These are phyloP conservation scores for Populus hybrid DNA, from an alignment of 441 rosid species.

Conservation along the genomic window DNA sequence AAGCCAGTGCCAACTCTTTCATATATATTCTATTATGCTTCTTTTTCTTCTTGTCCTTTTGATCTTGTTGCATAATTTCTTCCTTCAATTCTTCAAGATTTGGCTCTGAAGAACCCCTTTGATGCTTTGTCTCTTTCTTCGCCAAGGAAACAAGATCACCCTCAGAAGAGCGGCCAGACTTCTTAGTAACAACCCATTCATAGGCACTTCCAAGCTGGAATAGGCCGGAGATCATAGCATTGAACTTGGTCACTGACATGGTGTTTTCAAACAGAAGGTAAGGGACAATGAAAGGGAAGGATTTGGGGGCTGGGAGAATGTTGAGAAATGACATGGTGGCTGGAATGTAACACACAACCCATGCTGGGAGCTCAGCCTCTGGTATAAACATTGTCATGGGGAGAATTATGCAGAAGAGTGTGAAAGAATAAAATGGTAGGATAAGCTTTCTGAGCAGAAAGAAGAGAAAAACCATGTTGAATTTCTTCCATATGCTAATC, in stretches of 20 bases:
- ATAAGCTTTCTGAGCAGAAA: conserved; percentile 83
- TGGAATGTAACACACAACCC: conserved; percentile 97
- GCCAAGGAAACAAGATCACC: conserved; percentile 69
- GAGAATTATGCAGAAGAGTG: conserved; percentile 88
- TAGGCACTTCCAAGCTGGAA: conserved; percentile 96
- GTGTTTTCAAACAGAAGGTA: conserved; percentile 97
- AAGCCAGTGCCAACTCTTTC: conserved; percentile 80
- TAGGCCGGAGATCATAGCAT: conserved; percentile 91
- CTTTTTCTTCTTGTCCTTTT: conserved; percentile 22
- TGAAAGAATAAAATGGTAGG: conserved; percentile 94
- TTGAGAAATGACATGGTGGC: conserved; percentile 96
- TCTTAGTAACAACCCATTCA: conserved; percentile 96
- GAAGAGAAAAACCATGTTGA: conserved; percentile 89
- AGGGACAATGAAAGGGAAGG: conserved; percentile 92
- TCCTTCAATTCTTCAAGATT: conserved; percentile 50
- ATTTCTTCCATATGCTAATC: conserved; percentile 77
- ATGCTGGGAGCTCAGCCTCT: conserved; percentile 86
- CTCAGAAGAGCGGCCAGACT: conserved; percentile 89
- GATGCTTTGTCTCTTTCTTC: conserved; percentile 55
- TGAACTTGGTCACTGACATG: conserved; percentile 97
- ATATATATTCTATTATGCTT: conserved; percentile 79
- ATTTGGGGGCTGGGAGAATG: conserved; percentile 86
- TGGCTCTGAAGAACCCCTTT: conserved; percentile 52
- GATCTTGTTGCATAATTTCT: conserved; percentile 46
- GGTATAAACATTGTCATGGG: conserved; percentile 98